A percentile compares a stretch with the other conserved stretches of the same genome.
phyloP scores from a whole-genome alignment of 148 eudicot species.

The Selenicereus undatus region DNA sequence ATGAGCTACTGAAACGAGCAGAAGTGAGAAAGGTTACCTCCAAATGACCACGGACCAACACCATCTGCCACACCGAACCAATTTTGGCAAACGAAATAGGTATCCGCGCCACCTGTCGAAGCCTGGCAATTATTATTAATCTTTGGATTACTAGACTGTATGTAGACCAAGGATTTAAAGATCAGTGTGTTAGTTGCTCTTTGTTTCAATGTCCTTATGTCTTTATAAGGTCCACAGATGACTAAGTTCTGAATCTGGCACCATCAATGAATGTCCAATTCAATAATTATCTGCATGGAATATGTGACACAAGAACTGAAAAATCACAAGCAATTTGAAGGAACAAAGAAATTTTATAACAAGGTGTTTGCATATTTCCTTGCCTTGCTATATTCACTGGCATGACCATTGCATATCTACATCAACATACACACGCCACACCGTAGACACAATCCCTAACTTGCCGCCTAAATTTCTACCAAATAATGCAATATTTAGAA shows the following conservation, averaged over 20 bases:
- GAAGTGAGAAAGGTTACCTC: conserved; percentile 41
- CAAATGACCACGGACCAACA: conserved; percentile 76
- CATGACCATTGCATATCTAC: too few relatives aligned
- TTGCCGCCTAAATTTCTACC: too few relatives aligned
- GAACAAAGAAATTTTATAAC: too few relatives aligned
- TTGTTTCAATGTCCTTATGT: neutral
- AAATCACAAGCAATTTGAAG: too few relatives aligned
- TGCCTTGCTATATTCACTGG: too few relatives aligned
- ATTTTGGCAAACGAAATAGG: conserved; percentile 51
- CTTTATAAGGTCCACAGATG: neutral
- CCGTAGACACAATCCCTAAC: too few relatives aligned
- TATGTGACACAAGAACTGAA: neutral
- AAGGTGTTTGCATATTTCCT: too few relatives aligned
- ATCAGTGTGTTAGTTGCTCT: neutral
- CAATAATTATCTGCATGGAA: neutral
- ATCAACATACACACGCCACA: too few relatives aligned
- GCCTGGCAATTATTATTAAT: conserved; percentile 91
- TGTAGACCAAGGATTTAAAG: conserved; percentile 6
- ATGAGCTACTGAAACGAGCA: conserved; percentile 6
- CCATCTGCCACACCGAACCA: conserved; percentile 95
- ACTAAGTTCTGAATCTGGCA: neutral
- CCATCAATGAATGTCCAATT: neutral
- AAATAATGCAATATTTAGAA: too few relatives aligned
- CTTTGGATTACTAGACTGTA: conserved; percentile 51
- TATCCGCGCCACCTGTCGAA: conserved; percentile 93